Conservation (phyloP, 2,329 filamentous ascomycete species). For the Alternaria longipes region DNA sequence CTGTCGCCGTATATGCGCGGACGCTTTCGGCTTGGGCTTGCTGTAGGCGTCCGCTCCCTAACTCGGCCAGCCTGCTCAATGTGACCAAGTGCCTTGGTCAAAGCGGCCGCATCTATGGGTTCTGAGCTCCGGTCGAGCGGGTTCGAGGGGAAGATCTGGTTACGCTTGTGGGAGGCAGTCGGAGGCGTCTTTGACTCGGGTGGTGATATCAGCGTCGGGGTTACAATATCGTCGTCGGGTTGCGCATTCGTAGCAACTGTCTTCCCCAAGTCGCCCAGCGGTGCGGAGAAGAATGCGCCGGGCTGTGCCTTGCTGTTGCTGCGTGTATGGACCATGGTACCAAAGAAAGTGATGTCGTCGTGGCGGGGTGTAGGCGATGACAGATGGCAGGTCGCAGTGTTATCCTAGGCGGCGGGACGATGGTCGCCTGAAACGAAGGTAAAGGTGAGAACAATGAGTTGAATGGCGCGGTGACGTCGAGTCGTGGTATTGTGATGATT, state of each 20-base stretch:
- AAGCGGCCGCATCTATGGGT: slow-evolving; percentile 66
- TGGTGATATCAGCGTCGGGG: slow-evolving; percentile 62
- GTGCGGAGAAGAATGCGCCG: slow-evolving; percentile 31
- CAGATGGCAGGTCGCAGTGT: not conserved
- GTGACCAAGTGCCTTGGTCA: slow-evolving; percentile 69
- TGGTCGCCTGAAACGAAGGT: slow-evolving; percentile 13
- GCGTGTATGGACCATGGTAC: slow-evolving; percentile 6
- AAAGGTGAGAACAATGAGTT: slow-evolving; percentile 19
- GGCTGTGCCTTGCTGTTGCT: slow-evolving; percentile 7
- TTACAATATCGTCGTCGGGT: slow-evolving; percentile 46
- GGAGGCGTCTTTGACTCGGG: slow-evolving; percentile 69
- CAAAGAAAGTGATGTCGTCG: slow-evolving; percentile 1
- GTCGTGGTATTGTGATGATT: slow-evolving; percentile 21
- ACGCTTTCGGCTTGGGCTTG: slow-evolving; percentile 74
- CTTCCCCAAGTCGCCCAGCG: slow-evolving; percentile 25
- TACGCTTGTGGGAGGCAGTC: slow-evolving; percentile 62
- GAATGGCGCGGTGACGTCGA: slow-evolving; percentile 29
- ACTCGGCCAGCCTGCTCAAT: slow-evolving; percentile 68
- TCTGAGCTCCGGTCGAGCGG: slow-evolving; percentile 56
- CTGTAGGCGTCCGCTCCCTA: slow-evolving; percentile 69
- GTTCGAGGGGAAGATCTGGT: slow-evolving; percentile 44
- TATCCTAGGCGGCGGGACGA: slow-evolving; percentile 6
- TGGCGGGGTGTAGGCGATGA: slow-evolving; percentile 7
- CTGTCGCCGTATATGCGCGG: slow-evolving; percentile 70
- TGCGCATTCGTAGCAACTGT: slow-evolving; percentile 28